Percentiles rank a stretch among this genome's conserved stretches.
phyloP scores from a whole-genome alignment of 2,329 filamentous ascomycete genomes.

The Magnaporthiopsis poae region DNA sequence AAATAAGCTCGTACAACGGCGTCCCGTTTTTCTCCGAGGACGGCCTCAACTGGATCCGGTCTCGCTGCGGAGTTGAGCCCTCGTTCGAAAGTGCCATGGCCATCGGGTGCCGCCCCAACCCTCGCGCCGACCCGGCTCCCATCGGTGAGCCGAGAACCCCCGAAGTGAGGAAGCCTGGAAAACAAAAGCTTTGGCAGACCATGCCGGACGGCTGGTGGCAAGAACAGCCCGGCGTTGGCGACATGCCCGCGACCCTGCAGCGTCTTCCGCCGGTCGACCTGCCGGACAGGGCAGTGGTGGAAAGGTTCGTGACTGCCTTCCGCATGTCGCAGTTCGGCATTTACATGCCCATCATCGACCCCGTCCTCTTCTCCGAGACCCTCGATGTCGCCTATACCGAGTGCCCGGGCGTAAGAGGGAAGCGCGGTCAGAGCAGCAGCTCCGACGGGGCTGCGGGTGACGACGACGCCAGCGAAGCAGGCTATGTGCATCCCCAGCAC shows the following conservation, averaged over 20 bases:
- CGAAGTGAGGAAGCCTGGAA: background rate
- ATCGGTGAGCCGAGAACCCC: background rate
- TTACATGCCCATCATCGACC: constrained; percentile 38
- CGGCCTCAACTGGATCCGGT: constrained; percentile 38
- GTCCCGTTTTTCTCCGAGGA: constrained; percentile 38
- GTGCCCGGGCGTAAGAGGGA: background rate
- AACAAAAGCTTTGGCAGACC: constrained; percentile 15
- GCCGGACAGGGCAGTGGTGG: constrained; percentile 23
- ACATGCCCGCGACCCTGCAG: constrained; percentile 1
- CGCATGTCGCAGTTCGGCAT: constrained; percentile 5
- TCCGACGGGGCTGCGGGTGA: background rate
- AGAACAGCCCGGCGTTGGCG: background rate
- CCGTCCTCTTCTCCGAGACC: constrained; percentile 34
- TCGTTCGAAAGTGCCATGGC: constrained; percentile 1
- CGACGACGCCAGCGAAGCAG: background rate
- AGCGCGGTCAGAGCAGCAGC: constrained; percentile 11
- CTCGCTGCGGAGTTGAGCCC: constrained; percentile 30
- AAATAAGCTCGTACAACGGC: constrained; percentile 36
- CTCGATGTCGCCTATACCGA: constrained; percentile 33
- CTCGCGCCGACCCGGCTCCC: background rate
- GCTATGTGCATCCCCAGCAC: background rate
- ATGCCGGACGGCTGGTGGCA: constrained; percentile 2
- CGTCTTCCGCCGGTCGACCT: constrained; percentile 18
- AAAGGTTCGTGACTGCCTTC: constrained; percentile 18
- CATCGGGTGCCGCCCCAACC: background rate